These are phyloP conservation scores for Pseudocercospora musae DNA, from an alignment of 2,329 filamentous ascomycete genomes.

Conservation along the genomic window DNA sequence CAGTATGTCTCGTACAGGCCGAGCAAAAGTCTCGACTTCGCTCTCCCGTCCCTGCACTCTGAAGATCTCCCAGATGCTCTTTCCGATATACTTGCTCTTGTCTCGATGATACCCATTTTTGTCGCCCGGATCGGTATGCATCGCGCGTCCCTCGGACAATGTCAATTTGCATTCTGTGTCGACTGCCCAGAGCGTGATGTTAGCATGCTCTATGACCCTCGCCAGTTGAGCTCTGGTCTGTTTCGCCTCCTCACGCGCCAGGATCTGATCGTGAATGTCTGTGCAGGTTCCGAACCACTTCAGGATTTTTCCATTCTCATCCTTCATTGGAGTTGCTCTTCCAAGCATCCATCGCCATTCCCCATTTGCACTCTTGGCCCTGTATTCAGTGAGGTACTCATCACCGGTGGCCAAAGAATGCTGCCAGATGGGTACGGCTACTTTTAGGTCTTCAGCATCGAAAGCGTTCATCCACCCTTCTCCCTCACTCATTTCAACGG, in stretches of 20 bases:
- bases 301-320: conserved; percentile 65
- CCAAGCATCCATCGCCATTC: conserved; percentile 78
- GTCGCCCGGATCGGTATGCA: conserved; percentile 15
- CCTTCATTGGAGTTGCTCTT: conserved; percentile 62
- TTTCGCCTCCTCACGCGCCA: conserved; percentile 63
- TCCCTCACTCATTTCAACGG: conserved; percentile 60
- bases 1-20: conserved; percentile 62
- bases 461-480: conserved; percentile 62
- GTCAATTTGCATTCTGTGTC: conserved; percentile 61
- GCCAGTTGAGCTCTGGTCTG: conserved; percentile 67
- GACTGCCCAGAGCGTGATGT: conserved; percentile 72
- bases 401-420: conserved; percentile 65
- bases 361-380: conserved; percentile 63
- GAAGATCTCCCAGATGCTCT: conserved; percentile 65
- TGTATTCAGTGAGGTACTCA: conserved; percentile 67
- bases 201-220: conserved; percentile 70
- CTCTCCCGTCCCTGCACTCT: conserved; percentile 28
- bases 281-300: conserved; percentile 82
- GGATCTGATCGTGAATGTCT: conserved; percentile 72
- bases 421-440: conserved; percentile 57
- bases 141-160: conserved; percentile 64
- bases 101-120: conserved; percentile 1
- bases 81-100: conserved; percentile 48
- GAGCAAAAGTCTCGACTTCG: conserved; percentile 45
- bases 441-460: conserved; percentile 65